Conservation (phyloP, 768 basidiomycete species). For the Dioszegia hungarica region DNA sequence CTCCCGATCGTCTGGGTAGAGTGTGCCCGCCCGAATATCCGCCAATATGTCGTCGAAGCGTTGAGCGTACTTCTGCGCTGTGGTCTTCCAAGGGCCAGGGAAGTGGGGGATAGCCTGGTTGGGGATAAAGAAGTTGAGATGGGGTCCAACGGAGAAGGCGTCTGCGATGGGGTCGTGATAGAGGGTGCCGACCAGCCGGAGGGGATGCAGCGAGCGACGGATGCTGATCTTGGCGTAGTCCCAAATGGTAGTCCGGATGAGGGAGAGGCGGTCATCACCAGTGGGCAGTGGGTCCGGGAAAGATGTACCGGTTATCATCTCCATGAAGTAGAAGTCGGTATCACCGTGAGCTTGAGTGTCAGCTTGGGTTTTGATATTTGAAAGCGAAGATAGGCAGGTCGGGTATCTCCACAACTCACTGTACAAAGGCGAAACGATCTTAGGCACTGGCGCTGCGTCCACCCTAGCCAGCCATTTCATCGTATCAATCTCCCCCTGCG, state of each 20-base stretch:
- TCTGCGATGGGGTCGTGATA: background rate
- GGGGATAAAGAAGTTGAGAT: background rate
- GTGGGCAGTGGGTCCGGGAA: too few relatives aligned
- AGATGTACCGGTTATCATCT: background rate
- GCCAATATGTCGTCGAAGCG: background rate
- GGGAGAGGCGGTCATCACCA: too few relatives aligned
- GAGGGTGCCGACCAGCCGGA: background rate
- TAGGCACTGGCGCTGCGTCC: background rate
- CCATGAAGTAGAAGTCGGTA: conserved; percentile 1
- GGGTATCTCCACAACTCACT: background rate
- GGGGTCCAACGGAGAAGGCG: background rate
- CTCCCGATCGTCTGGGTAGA: background rate
- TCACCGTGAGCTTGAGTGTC: background rate
- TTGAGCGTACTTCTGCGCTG: background rate
- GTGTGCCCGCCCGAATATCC: background rate
- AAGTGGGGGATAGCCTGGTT: background rate
- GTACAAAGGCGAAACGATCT: background rate
- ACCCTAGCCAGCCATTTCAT: background rate
- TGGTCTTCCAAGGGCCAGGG: background rate
- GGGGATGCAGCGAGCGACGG: background rate
- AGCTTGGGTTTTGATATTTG: background rate
- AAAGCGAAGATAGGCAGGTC: too few relatives aligned
- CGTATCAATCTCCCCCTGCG: background rate
- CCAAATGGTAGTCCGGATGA: background rate
- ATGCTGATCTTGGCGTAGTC: conserved; percentile 1